phyloP scores from a whole-genome alignment of 305 asterid species.

The Ilex paraguariensis region DNA sequence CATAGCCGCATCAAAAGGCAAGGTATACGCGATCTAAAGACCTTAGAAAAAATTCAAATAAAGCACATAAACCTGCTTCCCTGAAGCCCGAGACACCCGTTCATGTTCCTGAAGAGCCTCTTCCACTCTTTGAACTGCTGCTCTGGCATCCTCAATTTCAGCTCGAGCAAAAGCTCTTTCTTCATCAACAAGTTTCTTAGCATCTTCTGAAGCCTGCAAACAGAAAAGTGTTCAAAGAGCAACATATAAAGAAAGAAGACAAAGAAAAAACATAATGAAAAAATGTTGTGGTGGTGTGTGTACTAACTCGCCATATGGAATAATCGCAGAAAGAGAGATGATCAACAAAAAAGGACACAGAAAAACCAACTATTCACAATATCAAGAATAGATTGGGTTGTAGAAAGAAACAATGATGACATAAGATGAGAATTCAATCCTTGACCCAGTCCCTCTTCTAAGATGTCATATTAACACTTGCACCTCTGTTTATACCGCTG shows the following conservation, averaged over 20 bases:
- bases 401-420: not conserved
- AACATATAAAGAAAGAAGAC: not conserved
- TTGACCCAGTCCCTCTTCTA: not conserved
- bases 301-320: not conserved
- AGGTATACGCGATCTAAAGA: too few relatives aligned
- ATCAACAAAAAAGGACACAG: not conserved
- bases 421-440: not conserved
- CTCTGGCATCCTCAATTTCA: slow-evolving; percentile 93
- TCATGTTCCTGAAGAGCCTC: slow-evolving; percentile 97
- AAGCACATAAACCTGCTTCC: slow-evolving; percentile 62
- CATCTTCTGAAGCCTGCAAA: slow-evolving; percentile 92
- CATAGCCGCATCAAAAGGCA: too few relatives aligned
- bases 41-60: slow-evolving; percentile 9
- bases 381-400: too few relatives aligned
- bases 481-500: too few relatives aligned
- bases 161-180: slow-evolving; percentile 91
- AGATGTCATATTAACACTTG: too few relatives aligned
- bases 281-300: not conserved
- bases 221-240: not conserved
- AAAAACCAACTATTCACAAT: not conserved
- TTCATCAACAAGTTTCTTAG: slow-evolving; percentile 82
- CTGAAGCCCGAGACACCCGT: slow-evolving; percentile 68
- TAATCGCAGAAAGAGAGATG: not conserved
- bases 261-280: not conserved
- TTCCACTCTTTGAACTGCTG: slow-evolving; percentile 96